Conservation (phyloP, 83 land plant genomes). For the Larix sibirica region DNA sequence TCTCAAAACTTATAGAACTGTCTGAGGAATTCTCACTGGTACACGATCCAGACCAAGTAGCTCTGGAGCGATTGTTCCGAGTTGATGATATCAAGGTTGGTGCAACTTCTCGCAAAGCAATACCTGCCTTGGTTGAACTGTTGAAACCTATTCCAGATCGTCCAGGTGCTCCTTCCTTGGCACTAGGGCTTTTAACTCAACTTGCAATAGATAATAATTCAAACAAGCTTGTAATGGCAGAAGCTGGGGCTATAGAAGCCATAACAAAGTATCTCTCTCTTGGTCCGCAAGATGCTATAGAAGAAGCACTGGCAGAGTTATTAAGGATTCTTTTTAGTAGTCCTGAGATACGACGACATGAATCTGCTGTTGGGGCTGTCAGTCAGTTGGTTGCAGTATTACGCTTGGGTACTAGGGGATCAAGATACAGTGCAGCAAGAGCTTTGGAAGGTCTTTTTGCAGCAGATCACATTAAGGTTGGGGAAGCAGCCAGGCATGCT, state of each 20-base stretch:
- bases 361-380: slow-evolving; percentile 83
- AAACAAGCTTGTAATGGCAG: slow-evolving; percentile 89
- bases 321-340: slow-evolving; percentile 77
- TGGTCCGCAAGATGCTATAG: slow-evolving; percentile 93
- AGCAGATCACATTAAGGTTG: slow-evolving; percentile 81
- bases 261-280: slow-evolving; percentile 92
- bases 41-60: slow-evolving; percentile 83
- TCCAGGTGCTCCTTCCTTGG: slow-evolving; percentile 94
- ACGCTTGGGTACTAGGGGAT: slow-evolving; percentile 84
- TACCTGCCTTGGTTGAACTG: slow-evolving; percentile 89
- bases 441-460: slow-evolving; percentile 85
- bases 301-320: slow-evolving; percentile 90
- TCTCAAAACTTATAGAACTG: slow-evolving; percentile 65
- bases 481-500: slow-evolving; percentile 80
- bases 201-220: slow-evolving; percentile 78
- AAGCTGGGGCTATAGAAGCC: slow-evolving; percentile 91
- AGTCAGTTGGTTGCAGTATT: slow-evolving; percentile 92
- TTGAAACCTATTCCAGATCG: slow-evolving; percentile 94
- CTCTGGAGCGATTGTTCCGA: slow-evolving; percentile 88
- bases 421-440: slow-evolving; percentile 91
- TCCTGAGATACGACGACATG: slow-evolving; percentile 85
- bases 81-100: slow-evolving; percentile 94
- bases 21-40: slow-evolving; percentile 81
- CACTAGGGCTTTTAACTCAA: slow-evolving; percentile 83
- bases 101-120: slow-evolving; percentile 94